Base-by-base conservation (phyloP, 495 filamentous ascomycete genomes). In the Podospora conica region DNA sequence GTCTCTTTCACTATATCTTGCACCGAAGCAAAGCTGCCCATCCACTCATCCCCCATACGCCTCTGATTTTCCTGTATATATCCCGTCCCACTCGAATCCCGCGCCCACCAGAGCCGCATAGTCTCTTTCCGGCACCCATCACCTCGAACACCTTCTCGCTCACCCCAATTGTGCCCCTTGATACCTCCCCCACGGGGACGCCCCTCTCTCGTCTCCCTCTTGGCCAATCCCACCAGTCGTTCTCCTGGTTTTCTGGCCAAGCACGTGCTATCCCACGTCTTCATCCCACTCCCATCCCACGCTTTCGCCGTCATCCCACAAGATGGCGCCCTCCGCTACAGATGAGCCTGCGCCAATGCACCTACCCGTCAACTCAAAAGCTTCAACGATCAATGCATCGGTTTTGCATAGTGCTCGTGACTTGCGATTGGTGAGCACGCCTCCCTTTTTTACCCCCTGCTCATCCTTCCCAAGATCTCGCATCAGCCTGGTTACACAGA, bases 391-490 rank as follows among this genome's bases (percentile, higher is more conserved):
- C 67, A 79, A 69, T 71, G 82, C 82, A 48, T 83, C 81, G 22
- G 83, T 85, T 55, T 71, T 85, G 59, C 77, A 84, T 74, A 82
- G 81, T 9, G 76, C 82, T 28, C 75, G 77, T 29, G 81, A 84
- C 68, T 69, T 85, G 53, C 77, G 80, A 74, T 74, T 85, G 76
- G 83, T 85, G 74, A 74, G 74, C 62, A 53, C 31, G 8, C 22
- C 29, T 61, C 62, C 54, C 63, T 59, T 63, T 67, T 59, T 65
- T 53, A 53, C 56, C 28, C 53, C 21, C 60, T 65, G 28, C 60
- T 23, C 63, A 24, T 24, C 33, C 54, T 9, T 54, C 59, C 60
- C 56, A 31, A 64, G 63, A 71, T 65, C 65, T 65, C 31, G 69
- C 63, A 68, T 69, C 67, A n/a, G 55, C 56, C 58, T 55, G 58